Evolutionary conservation across 2,329 filamentous ascomycete genomes (phyloP).

Genomic region (Cucurbitaria berberidis): DNA sequence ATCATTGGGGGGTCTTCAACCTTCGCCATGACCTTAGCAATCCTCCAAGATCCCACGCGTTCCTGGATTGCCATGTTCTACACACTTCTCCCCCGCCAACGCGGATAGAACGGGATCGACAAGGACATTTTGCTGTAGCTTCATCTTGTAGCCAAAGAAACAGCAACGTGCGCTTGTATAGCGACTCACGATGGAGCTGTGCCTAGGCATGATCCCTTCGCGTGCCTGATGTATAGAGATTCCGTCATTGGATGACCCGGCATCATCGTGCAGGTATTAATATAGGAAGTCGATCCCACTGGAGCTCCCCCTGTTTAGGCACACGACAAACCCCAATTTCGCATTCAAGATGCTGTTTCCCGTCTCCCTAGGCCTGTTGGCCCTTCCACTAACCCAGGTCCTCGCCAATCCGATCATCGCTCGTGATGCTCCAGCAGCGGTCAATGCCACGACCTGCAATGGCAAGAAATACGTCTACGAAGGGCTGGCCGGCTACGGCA

Average conservation of each 20-base stretch:
- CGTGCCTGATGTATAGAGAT: slow-evolving; percentile 8
- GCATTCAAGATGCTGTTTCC: slow-evolving; percentile 27
- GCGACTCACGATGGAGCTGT: neutral
- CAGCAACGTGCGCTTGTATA: slow-evolving; percentile 17
- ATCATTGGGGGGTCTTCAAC: slow-evolving; percentile 6
- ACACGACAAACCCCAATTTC: slow-evolving; percentile 16
- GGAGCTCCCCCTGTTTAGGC: slow-evolving; percentile 5
- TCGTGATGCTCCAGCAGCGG: slow-evolving; percentile 6
- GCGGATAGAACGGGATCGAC: slow-evolving; percentile 7
- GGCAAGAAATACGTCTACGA: slow-evolving; percentile 70
- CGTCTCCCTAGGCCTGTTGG: slow-evolving; percentile 20
- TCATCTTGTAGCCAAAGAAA: slow-evolving; percentile 22
- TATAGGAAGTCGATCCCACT: slow-evolving; percentile 10
- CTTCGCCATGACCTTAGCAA: neutral
- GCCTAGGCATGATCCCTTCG: slow-evolving; percentile 1
- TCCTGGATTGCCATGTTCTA: slow-evolving; percentile 11
- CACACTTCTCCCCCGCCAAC: slow-evolving; percentile 1
- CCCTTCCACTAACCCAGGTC: slow-evolving; percentile 20
- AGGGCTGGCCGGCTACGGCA: slow-evolving; percentile 70
- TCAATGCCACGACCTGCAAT: slow-evolving; percentile 59
- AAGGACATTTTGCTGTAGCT: neutral
- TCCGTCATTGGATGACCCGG: slow-evolving; percentile 9
- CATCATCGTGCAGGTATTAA: slow-evolving; percentile 11
- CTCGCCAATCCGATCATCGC: slow-evolving; percentile 23
- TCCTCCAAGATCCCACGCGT: slow-evolving; percentile 11